Base-by-base conservation (phyloP, 73 alveolate species). In the Stentor coeruleus region DNA sequence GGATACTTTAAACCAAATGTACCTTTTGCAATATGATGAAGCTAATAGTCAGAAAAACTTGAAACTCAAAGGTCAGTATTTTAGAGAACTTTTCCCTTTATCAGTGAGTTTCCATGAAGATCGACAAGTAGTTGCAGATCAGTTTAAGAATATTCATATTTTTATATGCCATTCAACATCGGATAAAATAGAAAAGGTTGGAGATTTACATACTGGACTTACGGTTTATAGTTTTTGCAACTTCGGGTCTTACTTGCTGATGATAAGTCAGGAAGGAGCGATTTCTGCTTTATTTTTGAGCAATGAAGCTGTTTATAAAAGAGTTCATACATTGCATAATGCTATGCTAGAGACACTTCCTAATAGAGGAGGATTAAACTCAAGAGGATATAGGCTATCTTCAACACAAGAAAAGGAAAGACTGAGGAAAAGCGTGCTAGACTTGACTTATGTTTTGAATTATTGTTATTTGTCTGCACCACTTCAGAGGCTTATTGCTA, bases 341-440 rank as follows among this genome's bases (percentile, higher is more conserved):
- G 36, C 79, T 20, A 20, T 66, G 37, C 37, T 26, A 26, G 79
- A 66, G 11, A 31, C 15, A 26, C 79, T 66, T 66, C 79, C 79
- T 14, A 20, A 66, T 2, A 66, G 37, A 20, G 79, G 49, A 28
- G 79, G 79, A 31, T 40, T 66, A 14, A 66, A 66, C 33, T 40
- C 36, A 33, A 66, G 79, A 66, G 79, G 39, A 66, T 66, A 26
- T 66, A 20, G 79, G 33, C 79, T 66, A 11, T 66, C 40, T 1
- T 66, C 79, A 2, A 66, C 79, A 11, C 79, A 66, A 33, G 79
- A 66, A 66, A 66, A 40, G 33, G 79, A 66, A 66, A 66, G 79
- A 31, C 79, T 28, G 37, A 66, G 79, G 79, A 66, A 66, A 33
- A 66, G 79, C 33, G 79, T 66, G 79, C 39, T 66, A 33, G 79